Evolutionary conservation across 139 green algal species (phyloP), one percentile per base, ranked within the genome.

Genomic region (Spirogloea muscicola): DNA sequence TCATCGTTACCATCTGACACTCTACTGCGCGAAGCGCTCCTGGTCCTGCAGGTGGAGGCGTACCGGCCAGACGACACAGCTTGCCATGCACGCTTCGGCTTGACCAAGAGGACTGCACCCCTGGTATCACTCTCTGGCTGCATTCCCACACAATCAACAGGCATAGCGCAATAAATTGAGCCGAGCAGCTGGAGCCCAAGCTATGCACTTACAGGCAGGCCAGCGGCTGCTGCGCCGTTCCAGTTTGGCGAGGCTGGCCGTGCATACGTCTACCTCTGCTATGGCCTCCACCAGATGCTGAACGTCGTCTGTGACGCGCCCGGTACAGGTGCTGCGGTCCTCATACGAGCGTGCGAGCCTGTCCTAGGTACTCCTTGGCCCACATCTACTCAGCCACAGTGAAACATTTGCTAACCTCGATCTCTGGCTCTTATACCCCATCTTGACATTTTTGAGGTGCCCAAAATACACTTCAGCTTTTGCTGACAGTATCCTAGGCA

Each of bases 261-360:
- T 0, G 44, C 49, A 1, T 81, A 81, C 66, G 62, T 81, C 38
- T 81, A 77, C 55, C 44, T 81, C 33, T 81, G 73, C 62, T 81
- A 81, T 43, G 73, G 73, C n/a, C 29, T 81, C 9, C 73, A 81
- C 33, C 16, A 68, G 13, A 81, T 81, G 73, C 65, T 81, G 7
- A 81, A 81, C 52, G 58, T 81, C 21, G 58, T 60, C 3, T 37
- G 63, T 0, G 64, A 81, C n/a, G 2, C 1, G n/a, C 29, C 58
- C n/a, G 64, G 64, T 16, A 31, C 33, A 10, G 73, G 65, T 16
- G 64, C 73, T 49, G 73, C 73, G 3, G 58, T 66, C 49, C 73
- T 81, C 63, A 58, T 81, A 4, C 73, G 73, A 7, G 49, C 73
- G 31, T 72, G 49, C 43, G 57, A 77, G 27, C 41, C 64, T 2